Conservation (phyloP, 257 asterid species). For the Jacaranda copaia region DNA sequence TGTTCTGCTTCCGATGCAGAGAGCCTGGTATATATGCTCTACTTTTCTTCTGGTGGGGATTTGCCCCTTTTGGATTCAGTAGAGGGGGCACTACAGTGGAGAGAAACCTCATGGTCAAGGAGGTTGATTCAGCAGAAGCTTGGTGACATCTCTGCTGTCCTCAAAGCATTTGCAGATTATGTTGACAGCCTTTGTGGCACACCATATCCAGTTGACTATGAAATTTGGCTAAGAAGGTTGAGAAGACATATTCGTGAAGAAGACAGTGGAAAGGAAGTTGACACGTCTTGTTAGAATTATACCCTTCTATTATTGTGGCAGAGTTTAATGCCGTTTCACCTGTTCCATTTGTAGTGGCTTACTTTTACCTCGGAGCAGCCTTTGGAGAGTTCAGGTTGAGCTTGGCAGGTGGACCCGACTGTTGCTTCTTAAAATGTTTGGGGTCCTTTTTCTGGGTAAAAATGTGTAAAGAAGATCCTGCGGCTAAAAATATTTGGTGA, state of each 20-base stretch:
- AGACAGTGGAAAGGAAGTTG: constrained; percentile 68
- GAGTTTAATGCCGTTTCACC: not conserved
- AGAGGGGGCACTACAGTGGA: constrained; percentile 96
- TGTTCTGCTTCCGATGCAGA: constrained; percentile 99
- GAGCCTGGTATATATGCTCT: constrained; percentile 87
- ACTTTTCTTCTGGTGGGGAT: constrained; percentile 75
- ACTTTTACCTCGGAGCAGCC: not conserved
- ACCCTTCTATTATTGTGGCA: constrained; percentile 12
- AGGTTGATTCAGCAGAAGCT: constrained; percentile 94
- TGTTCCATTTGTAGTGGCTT: not conserved
- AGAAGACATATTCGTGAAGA: constrained; percentile 56
- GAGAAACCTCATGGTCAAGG: constrained; percentile 96
- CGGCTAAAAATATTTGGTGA: not conserved
- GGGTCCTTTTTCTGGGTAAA: not conserved
- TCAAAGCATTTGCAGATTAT: constrained; percentile 97
- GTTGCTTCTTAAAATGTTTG: not conserved
- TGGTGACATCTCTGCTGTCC: constrained; percentile 90
- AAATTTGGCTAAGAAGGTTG: constrained; percentile 89
- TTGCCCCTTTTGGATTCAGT: constrained; percentile 91
- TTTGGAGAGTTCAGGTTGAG: not conserved
- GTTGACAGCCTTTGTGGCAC: constrained; percentile 98
- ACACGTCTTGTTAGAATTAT: constrained; percentile 45
- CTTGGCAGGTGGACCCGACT: not conserved
- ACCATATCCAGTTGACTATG: constrained; percentile 89
- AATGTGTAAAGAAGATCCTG: constrained; percentile 2